Conservation (phyloP, 1,284 basidiomycete species). For the Malassezia equina region DNA sequence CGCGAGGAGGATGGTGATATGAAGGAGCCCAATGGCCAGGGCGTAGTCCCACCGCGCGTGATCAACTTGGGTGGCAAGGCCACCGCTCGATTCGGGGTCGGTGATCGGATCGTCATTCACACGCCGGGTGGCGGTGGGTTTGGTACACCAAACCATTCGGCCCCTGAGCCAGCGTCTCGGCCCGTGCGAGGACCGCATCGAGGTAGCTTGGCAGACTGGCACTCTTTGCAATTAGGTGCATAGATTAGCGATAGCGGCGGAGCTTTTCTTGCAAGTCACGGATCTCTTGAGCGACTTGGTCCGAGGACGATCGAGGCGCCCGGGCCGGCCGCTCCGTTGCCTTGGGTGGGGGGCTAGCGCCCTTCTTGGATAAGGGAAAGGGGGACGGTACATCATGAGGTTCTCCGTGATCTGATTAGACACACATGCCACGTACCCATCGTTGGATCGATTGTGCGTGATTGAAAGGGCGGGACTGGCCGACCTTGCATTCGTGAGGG, state of each 20-base stretch:
- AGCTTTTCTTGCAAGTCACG: constrained; percentile 8
- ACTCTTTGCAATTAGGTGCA: constrained; percentile 26
- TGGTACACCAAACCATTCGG: constrained; percentile 52
- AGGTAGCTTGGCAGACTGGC: constrained; percentile 36
- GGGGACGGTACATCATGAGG: constrained; percentile 15
- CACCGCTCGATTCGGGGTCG: constrained; percentile 73
- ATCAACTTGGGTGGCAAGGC: constrained; percentile 89
- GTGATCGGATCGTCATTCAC: constrained; percentile 68
- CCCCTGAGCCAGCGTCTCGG: background rate
- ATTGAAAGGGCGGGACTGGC: constrained; percentile 7
- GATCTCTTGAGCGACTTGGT: constrained; percentile 3
- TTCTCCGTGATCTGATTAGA: constrained; percentile 10
- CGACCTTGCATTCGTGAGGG: constrained; percentile 8
- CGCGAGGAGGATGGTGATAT: constrained; percentile 63
- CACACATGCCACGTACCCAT: background rate
- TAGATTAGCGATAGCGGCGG: constrained; percentile 8
- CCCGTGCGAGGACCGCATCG: constrained; percentile 12
- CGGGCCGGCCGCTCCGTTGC: background rate
- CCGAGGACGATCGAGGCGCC: background rate
- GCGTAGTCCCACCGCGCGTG: constrained; percentile 51
- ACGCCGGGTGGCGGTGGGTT: constrained; percentile 90
- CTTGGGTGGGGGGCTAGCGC: background rate
- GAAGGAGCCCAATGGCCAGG: constrained; percentile 22
- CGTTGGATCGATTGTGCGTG: background rate
- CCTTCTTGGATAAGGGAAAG: constrained; percentile 9